Base-by-base conservation (phyloP, 805 yeast species). In the Yarrowia osloensis region DNA sequence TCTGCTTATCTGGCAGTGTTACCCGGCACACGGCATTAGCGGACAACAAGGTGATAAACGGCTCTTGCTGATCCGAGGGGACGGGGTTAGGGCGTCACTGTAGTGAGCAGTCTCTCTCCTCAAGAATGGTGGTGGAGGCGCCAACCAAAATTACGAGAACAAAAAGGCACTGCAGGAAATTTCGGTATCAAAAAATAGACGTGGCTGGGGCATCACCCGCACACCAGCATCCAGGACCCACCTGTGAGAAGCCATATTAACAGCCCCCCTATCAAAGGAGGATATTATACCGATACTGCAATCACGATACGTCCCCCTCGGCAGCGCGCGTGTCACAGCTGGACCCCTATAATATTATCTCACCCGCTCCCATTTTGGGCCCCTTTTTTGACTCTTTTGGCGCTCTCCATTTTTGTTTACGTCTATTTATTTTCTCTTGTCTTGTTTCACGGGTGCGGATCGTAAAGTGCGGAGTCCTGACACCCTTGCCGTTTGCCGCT, bases 41-140 rank as follows among this genome's bases (percentile, higher is more conserved):
- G 57, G 57, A 31, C 57, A 31, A 29, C 49, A 44, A 44, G 29
- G 57, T 22, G 57, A 33, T 22, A 33, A 33, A 50, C 57, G 57
- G 57, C 57, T 50, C 57, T 50, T 26, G 57, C 21, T 12, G 57
- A 50, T 50, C 57, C 57, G 57, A 50, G 57, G 57, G 40, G 57
- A 29, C 13, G 22, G 17, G 55, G 55, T 49, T 49, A 29, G 55
- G 55, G 54, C 5, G 15, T 11, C 3, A 31, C 9, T 3, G 19
- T 24, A 19, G n/a, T 5, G 29, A 4, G 19, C 57, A 5, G 6
- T 7, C 24, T 9, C 44, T 37, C 19, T 21, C 26, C 26, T 28
- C 37, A 19, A 31, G 26, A 50, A 50, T 7, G 6, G 13, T 50
- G 3, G 31, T 29, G 39, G 19, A 29, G 39, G 57, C 19, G 28